These are phyloP conservation scores for Micractinium conductrix DNA, from an alignment of 139 green algal species.

Conservation along the genomic window DNA sequence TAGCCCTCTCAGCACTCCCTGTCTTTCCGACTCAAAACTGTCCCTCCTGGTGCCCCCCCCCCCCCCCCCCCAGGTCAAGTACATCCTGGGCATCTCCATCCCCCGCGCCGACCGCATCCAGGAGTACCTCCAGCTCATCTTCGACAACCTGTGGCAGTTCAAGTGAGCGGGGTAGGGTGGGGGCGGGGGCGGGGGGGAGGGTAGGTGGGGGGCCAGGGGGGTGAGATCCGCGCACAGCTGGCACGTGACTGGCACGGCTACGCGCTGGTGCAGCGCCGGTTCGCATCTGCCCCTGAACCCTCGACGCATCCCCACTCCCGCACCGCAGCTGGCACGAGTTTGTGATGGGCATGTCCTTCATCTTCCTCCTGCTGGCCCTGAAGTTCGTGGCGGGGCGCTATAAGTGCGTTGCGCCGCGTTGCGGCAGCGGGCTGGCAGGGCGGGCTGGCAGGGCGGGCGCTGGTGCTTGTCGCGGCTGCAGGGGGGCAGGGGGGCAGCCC, in stretches of 20 bases:
- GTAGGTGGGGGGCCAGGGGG: no score
- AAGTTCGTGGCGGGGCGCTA: background rate
- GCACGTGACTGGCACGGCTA: no score
- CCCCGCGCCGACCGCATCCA: constrained; percentile 44
- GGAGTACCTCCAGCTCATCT: constrained; percentile 44
- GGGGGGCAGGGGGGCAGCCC: background rate
- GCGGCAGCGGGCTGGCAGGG: no score
- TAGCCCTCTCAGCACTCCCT: no score
- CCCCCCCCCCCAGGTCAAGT: constrained; percentile 43
- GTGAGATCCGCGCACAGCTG: background rate
- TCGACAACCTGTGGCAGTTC: constrained; percentile 43
- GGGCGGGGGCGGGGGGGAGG: background rate
- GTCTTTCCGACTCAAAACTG: no score
- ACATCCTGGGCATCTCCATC: constrained; percentile 57
- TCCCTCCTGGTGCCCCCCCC: background rate
- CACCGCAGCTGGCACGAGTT: constrained; percentile 8
- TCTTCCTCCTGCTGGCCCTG: constrained; percentile 29
- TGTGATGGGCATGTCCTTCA: constrained; percentile 36
- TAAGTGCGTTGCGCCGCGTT: constrained; percentile 3
- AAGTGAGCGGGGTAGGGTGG: constrained; percentile 19
- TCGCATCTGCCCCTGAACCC: no score
- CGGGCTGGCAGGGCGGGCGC: no score
- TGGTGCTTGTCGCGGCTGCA: no score
- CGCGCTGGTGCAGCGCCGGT: no score
- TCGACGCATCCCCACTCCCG: background rate